Evolutionary conservation across 1,139 yeast genomes (phyloP).

Genomic region (Protomyces macrosporus): DNA sequence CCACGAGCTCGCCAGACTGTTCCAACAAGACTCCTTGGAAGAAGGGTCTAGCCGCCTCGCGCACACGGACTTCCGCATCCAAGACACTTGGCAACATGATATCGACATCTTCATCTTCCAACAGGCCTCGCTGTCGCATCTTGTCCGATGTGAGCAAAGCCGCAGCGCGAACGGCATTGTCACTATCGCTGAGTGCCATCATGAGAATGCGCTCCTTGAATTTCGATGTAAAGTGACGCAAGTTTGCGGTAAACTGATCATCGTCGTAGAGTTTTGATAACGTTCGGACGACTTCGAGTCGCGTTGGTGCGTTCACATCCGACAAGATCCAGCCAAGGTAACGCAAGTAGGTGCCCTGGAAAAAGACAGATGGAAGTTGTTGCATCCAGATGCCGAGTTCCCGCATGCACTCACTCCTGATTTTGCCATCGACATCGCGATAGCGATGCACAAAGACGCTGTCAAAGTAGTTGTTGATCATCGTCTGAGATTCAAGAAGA

Average conservation of each 20-base stretch:
- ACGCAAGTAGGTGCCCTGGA: conserved; percentile 63
- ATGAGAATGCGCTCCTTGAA: conserved; percentile 61
- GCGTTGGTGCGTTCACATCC: conserved; percentile 58
- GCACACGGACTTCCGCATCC: conserved; percentile 41
- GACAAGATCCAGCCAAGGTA: conserved; percentile 81
- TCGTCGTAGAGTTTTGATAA: conserved; percentile 49
- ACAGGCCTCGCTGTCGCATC: conserved; percentile 55
- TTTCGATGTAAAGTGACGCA: conserved; percentile 67
- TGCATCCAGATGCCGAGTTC: conserved; percentile 65
- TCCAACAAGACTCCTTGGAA: conserved; percentile 34
- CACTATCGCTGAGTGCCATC: conserved; percentile 54
- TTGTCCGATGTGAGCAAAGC: conserved; percentile 54
- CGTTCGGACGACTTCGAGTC: conserved; percentile 59
- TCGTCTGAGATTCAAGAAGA: conserved; percentile 50
- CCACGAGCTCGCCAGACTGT: conserved; percentile 26
- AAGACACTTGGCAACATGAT: conserved; percentile 46
- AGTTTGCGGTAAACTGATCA: conserved; percentile 44
- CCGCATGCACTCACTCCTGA: conserved; percentile 63
- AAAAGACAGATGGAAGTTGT: conserved; percentile 62
- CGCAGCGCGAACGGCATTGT: conserved; percentile 49
- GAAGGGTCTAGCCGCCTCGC: conserved; percentile 37
- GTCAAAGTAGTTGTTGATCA: conserved; percentile 48
- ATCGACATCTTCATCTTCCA: conserved; percentile 52
- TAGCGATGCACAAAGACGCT: conserved; percentile 70
- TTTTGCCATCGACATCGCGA: conserved; percentile 69